phyloP scores from a whole-genome alignment of 2,329 filamentous ascomycete species.

The Microdochium nivale region DNA sequence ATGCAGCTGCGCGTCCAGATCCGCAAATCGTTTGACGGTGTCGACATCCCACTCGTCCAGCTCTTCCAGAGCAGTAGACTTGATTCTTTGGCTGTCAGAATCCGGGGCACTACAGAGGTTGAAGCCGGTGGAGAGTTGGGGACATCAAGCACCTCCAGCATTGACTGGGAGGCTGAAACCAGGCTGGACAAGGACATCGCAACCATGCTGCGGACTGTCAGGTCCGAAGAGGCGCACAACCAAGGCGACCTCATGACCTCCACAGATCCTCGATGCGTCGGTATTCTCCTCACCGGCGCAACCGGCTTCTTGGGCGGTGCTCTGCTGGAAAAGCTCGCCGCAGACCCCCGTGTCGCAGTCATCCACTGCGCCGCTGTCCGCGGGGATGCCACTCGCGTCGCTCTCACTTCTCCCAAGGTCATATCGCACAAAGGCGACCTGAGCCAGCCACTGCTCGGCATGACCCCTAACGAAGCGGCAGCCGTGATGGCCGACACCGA shows the following conservation, averaged over 20 bases:
- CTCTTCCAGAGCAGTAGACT: slow-evolving; percentile 29
- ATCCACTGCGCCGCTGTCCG: neutral
- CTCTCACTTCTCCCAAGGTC: neutral
- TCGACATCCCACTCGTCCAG: slow-evolving; percentile 21
- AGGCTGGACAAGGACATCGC: neutral
- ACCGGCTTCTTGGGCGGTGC: neutral
- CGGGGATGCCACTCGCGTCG: neutral
- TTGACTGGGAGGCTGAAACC: slow-evolving; percentile 32
- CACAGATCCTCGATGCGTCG: neutral
- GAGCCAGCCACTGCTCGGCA: neutral
- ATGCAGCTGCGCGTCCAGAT: slow-evolving; percentile 28
- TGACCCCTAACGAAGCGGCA: neutral
- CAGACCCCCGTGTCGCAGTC: neutral
- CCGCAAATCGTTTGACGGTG: slow-evolving; percentile 15
- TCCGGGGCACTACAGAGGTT: slow-evolving; percentile 9
- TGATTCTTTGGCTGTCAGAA: slow-evolving; percentile 24
- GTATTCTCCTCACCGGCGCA: neutral
- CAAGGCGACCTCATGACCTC: too few species aligned
- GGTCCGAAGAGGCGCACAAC: neutral
- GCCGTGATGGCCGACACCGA: neutral
- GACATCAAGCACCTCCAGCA: too few species aligned
- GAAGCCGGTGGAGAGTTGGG: neutral
- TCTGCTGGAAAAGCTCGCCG: neutral
- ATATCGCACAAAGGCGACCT: neutral
- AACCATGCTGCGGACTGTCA: neutral